Base-by-base conservation (phyloP, 768 basidiomycete species). In the Podaxis pistillaris region DNA sequence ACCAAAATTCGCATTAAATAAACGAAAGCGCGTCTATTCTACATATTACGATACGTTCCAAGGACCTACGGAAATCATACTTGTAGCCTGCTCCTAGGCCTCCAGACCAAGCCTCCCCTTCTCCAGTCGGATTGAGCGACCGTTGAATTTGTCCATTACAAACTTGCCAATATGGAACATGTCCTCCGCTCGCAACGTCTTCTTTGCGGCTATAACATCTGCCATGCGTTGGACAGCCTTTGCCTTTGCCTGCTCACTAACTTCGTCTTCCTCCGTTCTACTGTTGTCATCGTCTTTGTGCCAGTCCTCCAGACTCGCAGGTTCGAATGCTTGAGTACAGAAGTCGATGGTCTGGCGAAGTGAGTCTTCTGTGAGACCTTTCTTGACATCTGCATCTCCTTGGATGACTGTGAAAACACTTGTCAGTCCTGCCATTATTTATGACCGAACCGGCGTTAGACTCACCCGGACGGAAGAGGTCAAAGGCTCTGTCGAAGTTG, bases 401-500 rank as follows among this genome's bases (percentile, higher is more conserved):
- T 73, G 72, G 19, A 73, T 73, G 12, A 73, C 72, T 72, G 33
- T 4, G 30, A n/a, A 44, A 22, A 47, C 1, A n/a, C 13, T 36
- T 5, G 49, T 13, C 19, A 13, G 19, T 50, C 13, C 30, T 8
- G 13, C 24, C 8, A 3, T 50, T 26, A 50, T n/a, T 11, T 6
- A 26, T 28, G 24, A 8, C 12, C 0, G 22, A 28, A 28, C 7
- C 8, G 9, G 22, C 17, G 3, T 12, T 12, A 50, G 24, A 24
- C 71, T 15, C 57, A 78, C 79, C 73, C 9, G 67, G 64, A 73
- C 78, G 69, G 57, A 83, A 71, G 66, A 76, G 72, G 24, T 75
- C 73, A 65, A 83, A 83, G 2, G 81, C 80, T 40, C 75, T 70
- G 68, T 83, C 81, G 61, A 79, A 83, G 68, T 78, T 82, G 66